Base-by-base conservation (phyloP, 192 early-diverging fungal species). In the Mycoemilia scoparia region DNA sequence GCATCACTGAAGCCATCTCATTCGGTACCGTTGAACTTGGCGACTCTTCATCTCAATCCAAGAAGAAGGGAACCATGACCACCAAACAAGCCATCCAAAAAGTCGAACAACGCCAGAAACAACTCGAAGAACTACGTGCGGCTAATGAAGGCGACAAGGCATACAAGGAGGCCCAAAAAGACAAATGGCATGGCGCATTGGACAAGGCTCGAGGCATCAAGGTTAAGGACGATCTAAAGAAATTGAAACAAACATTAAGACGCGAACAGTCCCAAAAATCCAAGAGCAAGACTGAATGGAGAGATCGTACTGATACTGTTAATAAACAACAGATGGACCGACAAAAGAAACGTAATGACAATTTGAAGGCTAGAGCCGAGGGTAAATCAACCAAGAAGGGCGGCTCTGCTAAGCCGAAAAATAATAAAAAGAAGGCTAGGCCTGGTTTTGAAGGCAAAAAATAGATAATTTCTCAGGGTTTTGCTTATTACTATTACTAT, bases 211-310 rank as follows among this genome's bases (percentile, higher is more conserved):
- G 69, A 41, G 91, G 91, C 41, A 79, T 87, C 47, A 89, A 87
- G 60, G 69, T 91, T 38, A 84, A 87, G 59, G 91, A 96, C 50
- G 82, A 96, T 29, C 47, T 74, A 36, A 83, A 75, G 49, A 56
- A 91, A 24, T 66, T 96, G 22, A 87, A 91, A 58, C 90, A 88
- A 60, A 80, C 80, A 0, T 70, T 96, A 26, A 89, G 87, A 53
- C 74, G 82, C 29, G 67, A 78, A 39, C 73, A 84, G 38, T 66
- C 80, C 43, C 43, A 59, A 34, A 96, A 96, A 74, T 58, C 52
- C 49, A 91, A 85, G 77, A 84, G 80, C 41, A 46, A 69, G 16
- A 60, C 74, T 32, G 75, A 79, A 32, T 96, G 91, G 91, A 67
- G 50, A 10, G 73, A 86, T 21, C 73, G 91, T 29, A 67, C 73